Base-by-base conservation (phyloP, 768 basidiomycete genomes). In the Kockovaella imperatae region DNA sequence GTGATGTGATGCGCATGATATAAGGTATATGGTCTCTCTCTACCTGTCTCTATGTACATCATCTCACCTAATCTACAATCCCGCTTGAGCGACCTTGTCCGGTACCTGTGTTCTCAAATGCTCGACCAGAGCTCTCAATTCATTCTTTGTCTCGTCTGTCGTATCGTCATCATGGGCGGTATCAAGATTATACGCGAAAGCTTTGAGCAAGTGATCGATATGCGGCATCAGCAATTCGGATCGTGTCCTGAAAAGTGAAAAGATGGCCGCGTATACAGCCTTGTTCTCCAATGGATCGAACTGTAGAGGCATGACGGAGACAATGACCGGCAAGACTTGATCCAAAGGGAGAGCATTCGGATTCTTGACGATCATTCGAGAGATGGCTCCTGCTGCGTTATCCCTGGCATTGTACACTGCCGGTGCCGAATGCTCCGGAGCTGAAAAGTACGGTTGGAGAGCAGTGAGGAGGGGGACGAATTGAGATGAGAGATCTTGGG, bases 361-460 rank as follows among this genome's bases (percentile, higher is more conserved):
- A 71, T 89, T 90, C 66, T 84, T 84, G 60, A 81, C 68, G 64
- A 97, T 84, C 68, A 97, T 77, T 14, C 95, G 83, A 4, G 82
- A 81, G 44, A 97, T 86, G 21, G 90, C 87, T 35, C 95, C 95
- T 6, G 84, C 80, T n/a, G 95, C 95, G 70, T 99, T 99, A 73
- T 99, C 95, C 54, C 83, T 83, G 17, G 90, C 90, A 67, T 90
- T 91, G 53, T 87, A 72, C 35, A 75, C 76, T 5, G 85, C 73
- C 5, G 79, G 64, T n/a, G 82, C 75, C 5, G 86, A 75, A 49
- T 83, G 79, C 0, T 80, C 72, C 6, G 79, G 60, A 29, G 84
- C 76, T 35, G 76, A 70, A 71, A 99, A 97, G 46, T 93, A 76
- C 13, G 86, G 86, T 23, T 80, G 84, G 38, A 97, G 80, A 1